These are phyloP conservation scores for Carallia pectinifolia DNA, from an alignment of 345 rosid species.

Conservation along the genomic window DNA sequence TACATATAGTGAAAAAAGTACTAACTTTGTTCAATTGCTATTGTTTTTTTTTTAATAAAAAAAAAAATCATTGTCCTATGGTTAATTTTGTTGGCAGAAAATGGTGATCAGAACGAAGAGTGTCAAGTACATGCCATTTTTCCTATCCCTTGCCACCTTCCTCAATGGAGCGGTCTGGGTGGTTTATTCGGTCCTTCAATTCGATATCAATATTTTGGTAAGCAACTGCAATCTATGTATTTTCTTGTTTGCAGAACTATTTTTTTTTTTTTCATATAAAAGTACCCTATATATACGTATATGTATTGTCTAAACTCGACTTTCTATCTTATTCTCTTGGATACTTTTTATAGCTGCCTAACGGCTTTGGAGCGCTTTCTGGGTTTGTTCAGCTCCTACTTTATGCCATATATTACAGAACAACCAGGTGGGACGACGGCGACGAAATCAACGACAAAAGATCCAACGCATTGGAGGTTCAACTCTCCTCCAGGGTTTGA, in stretches of 20 bases:
- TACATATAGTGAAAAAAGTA: too few relatives aligned
- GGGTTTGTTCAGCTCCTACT: background rate
- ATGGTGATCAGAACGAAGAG: conserved; percentile 71
- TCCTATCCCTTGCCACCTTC: conserved; percentile 49
- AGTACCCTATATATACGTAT: too few relatives aligned
- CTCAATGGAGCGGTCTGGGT: conserved; percentile 59
- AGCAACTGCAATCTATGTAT: background rate
- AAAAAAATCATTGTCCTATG: too few relatives aligned
- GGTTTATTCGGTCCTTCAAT: conserved; percentile 48
- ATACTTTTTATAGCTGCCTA: conserved; percentile 11
- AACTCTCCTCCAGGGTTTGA: background rate
- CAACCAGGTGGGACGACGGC: background rate
- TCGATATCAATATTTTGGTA: conserved; percentile 65
- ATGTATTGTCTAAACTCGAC: background rate
- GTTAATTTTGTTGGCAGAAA: conserved; percentile 28
- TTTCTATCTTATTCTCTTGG: background rate
- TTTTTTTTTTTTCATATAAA: background rate
- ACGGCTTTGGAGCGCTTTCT: background rate
- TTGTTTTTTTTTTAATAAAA: background rate
- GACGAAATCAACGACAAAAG: background rate
- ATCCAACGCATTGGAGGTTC: background rate
- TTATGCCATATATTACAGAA: background rate
- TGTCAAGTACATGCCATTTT: conserved; percentile 85
- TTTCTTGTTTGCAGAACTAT: background rate
- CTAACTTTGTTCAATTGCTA: background rate